These are phyloP conservation scores for Yamadazyma atmosphaerica DNA, from an alignment of 1,139 yeast genomes.

Conservation along the genomic window DNA sequence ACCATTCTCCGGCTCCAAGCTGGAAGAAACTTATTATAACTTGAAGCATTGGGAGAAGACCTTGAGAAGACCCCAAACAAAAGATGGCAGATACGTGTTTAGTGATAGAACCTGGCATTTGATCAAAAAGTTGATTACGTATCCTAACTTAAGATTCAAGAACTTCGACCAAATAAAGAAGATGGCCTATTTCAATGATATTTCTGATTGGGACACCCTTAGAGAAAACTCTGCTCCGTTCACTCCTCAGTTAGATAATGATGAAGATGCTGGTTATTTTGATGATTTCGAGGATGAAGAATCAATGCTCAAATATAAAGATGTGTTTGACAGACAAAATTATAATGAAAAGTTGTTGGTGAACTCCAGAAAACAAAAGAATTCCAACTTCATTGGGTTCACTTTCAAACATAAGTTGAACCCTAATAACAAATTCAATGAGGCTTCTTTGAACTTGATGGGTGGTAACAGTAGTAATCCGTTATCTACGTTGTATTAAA, in stretches of 20 bases:
- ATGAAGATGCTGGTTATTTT: constrained; percentile 97
- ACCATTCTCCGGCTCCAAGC: constrained; percentile 91
- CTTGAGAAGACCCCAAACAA: constrained; percentile 85
- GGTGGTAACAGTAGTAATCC: constrained; percentile 30
- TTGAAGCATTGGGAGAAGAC: constrained; percentile 91
- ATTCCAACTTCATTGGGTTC: constrained; percentile 81
- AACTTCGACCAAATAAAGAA: constrained; percentile 78
- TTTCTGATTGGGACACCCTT: constrained; percentile 63
- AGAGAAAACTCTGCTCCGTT: constrained; percentile 84
- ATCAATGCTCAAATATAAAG: constrained; percentile 97
- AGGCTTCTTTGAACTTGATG: constrained; percentile 36
- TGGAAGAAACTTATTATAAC: constrained; percentile 93
- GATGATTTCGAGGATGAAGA: constrained; percentile 96
- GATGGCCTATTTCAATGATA: constrained; percentile 81
- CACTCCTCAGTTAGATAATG: constrained; percentile 94
- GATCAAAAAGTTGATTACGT: constrained; percentile 74
- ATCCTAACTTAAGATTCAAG: constrained; percentile 72
- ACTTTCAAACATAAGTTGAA: constrained; percentile 89
- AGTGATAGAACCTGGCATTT: constrained; percentile 97
- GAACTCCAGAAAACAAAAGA: constrained; percentile 36
- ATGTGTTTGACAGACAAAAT: constrained; percentile 86
- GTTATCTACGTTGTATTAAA: constrained; percentile 45
- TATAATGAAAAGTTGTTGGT: constrained; percentile 83
- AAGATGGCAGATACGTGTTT: constrained; percentile 87
- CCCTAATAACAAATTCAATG: constrained; percentile 53